Percentiles rank a stretch among this genome's conserved stretches.
phyloP scores from a whole-genome alignment of 768 basidiomycete species.

The Rhizopogon vinicolor region DNA sequence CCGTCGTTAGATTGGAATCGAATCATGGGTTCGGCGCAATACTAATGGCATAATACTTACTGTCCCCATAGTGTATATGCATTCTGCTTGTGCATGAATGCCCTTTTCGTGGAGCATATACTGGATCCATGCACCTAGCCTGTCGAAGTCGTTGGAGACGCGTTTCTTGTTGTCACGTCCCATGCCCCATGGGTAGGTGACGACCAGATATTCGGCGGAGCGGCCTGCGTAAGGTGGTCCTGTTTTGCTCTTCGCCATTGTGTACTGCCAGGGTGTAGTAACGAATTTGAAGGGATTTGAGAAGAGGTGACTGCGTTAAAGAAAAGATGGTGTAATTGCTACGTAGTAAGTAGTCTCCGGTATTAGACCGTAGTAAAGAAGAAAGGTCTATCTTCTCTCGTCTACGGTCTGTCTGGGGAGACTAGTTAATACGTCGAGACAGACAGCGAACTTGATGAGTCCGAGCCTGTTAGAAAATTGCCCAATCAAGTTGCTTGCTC shows the following conservation, averaged over 20 bases:
- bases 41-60: slow-evolving; percentile 15
- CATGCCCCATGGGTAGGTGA: slow-evolving; percentile 22
- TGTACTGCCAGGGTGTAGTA: too few relatives aligned
- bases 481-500: too few relatives aligned
- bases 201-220: slow-evolving; percentile 18
- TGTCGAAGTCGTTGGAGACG: slow-evolving; percentile 11
- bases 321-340: too few relatives aligned
- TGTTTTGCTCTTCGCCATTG: slow-evolving; percentile 11
- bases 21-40: neutral
- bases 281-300: too few relatives aligned
- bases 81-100: slow-evolving; percentile 13
- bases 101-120: slow-evolving; percentile 14
- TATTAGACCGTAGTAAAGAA: too few relatives aligned
- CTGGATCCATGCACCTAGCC: slow-evolving; percentile 20
- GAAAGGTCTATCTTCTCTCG: too few relatives aligned
- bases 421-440: too few relatives aligned
- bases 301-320: too few relatives aligned
- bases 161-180: slow-evolving; percentile 5
- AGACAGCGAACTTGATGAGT: too few relatives aligned
- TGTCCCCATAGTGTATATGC: slow-evolving; percentile 23
- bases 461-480: too few relatives aligned
- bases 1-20: neutral
- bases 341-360: neutral
- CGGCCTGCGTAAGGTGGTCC: slow-evolving; percentile 24
- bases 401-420: too few relatives aligned